Percentiles rank a stretch among this genome's conserved stretches.
These are phyloP conservation scores for Trichoderma breve DNA, from an alignment of 2,329 filamentous ascomycete species.

Conservation along the genomic window DNA sequence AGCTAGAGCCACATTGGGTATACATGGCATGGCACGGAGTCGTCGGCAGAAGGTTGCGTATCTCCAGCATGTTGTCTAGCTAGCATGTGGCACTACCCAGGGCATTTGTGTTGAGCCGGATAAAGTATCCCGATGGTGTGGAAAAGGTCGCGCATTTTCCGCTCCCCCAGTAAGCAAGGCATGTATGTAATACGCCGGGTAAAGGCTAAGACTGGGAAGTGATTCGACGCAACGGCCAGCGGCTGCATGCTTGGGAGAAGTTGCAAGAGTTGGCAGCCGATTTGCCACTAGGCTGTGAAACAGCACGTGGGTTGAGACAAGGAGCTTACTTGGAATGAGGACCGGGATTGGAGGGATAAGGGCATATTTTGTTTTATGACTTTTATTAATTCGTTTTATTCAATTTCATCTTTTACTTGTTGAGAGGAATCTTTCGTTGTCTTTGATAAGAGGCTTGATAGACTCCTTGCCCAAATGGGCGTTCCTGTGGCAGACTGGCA, in stretches of 20 bases:
- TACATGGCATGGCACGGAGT: conserved; percentile 8
- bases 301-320: neutral
- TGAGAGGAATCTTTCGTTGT: neutral
- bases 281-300: neutral
- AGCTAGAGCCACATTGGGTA: neutral
- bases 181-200: conserved; percentile 1
- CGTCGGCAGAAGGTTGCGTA: neutral
- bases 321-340: neutral
- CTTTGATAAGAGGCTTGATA: neutral
- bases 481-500: neutral
- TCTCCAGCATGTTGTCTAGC: neutral
- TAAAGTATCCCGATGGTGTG: conserved; percentile 1
- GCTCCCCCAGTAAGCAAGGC: neutral
- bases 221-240: neutral
- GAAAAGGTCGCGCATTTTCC: neutral
- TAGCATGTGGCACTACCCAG: neutral
- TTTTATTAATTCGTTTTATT: neutral
- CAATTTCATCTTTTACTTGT: neutral
- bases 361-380: neutral
- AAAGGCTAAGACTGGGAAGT: neutral
- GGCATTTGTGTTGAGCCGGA: neutral
- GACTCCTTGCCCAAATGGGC: neutral
- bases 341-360: neutral
- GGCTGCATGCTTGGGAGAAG: neutral
- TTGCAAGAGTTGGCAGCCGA: neutral